Evolutionary conservation across 1,284 basidiomycete genomes (phyloP), one percentile per base, ranked within the genome.

Genomic region (Tylopilus orsonianus): DNA sequence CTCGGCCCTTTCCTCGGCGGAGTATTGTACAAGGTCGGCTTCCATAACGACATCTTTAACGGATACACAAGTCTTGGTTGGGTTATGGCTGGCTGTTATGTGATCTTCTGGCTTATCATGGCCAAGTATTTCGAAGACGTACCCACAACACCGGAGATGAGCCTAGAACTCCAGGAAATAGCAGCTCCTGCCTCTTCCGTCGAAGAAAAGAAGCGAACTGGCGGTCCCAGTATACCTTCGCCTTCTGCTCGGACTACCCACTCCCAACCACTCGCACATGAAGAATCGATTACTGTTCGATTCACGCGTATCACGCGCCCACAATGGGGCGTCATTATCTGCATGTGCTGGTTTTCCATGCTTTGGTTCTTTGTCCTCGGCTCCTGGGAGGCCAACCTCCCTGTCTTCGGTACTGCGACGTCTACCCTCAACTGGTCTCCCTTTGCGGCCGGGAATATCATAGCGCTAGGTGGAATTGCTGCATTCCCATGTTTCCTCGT

Each of bases 281-380:
- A 56, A 30, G 55, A 59, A 18, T 44, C 57, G 4, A 43, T 55
- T 16, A n/a, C 41, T 33, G 19, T 32, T 46, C 67, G 44, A 16
- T 59, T 50, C 39, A 56, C 33, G 26, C 40, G 30, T 16, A 45
- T 67, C 41, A 57, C 62, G 27, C 40, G 22, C 34, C 35, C 60
- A 20, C 75, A 75, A 46, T 75, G 71, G 68, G 81, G 80, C 19
- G 79, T 83, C 32, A 72, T 79, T n/a, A 56, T 70, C 27, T 82
- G 78, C 57, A 86, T 86, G 81, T 84, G 80, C 60, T 86, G 83
- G 80, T 81, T 79, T 56, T 77, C 83, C 33, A 85, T 87, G 82
- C 76, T 80, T 8, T 84, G 79, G 62, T 88, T 87, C 72, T 84
- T 86, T 12, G 14, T 85, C 58, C 77, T 87, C 43, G 83, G 82